A percentile compares a stretch with the other conserved stretches of the same genome.
Conservation (phyloP, 2,329 filamentous ascomycete genomes). For the Fusarium sp. region DNA sequence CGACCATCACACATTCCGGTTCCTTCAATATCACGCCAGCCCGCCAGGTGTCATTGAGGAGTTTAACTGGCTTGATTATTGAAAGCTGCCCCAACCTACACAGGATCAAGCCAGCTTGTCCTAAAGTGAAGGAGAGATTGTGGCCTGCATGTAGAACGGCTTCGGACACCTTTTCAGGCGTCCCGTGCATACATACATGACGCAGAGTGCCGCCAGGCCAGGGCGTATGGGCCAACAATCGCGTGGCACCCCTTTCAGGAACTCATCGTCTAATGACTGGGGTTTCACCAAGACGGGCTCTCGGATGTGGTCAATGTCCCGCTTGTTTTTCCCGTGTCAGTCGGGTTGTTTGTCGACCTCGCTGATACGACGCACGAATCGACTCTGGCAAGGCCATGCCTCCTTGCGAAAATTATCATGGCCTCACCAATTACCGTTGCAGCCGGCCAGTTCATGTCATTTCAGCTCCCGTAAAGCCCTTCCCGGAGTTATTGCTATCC, state of each 20-base stretch:
- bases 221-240: constrained; percentile 21
- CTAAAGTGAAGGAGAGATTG: neutral
- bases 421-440: neutral
- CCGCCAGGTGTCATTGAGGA: neutral
- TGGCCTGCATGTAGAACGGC: constrained; percentile 30
- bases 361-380: neutral
- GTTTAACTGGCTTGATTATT: neutral
- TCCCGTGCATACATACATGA: constrained; percentile 31
- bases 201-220: constrained; percentile 35
- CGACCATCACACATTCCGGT: neutral
- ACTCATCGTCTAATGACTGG: neutral
- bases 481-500: neutral
- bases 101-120: constrained; percentile 1
- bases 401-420: neutral
- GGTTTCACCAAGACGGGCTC: neutral
- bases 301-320: constrained; percentile 8
- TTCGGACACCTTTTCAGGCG: constrained; percentile 17
- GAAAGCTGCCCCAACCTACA: neutral
- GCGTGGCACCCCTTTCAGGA: constrained; percentile 20
- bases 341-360: neutral
- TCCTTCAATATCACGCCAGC: neutral
- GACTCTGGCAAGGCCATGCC: neutral
- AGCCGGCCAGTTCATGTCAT: neutral
- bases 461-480: constrained; percentile 2
- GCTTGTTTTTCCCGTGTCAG: neutral